Percentiles rank a stretch among this genome's conserved stretches.
Conservation (phyloP, 768 basidiomycete genomes). For the Boletus huronensis region DNA sequence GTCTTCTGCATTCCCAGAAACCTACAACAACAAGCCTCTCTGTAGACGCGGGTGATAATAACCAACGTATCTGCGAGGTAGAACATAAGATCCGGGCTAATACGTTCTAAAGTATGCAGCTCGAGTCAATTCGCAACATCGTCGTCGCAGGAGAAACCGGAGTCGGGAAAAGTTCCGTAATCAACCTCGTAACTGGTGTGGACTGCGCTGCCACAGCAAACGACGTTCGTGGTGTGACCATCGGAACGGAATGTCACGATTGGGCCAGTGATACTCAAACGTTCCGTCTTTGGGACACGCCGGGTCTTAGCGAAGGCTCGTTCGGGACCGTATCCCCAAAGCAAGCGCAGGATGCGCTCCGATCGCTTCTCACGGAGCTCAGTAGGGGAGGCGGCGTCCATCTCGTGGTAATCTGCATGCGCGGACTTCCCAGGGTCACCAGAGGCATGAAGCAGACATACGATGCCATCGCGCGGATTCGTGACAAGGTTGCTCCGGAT, state of each 20-base stretch:
- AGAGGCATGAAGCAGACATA: constrained; percentile 29
- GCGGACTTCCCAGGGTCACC: constrained; percentile 24
- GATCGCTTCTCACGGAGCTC: constrained; percentile 25
- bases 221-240: constrained; percentile 24
- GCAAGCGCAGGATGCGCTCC: constrained; percentile 24
- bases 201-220: constrained; percentile 22
- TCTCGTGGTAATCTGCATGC: constrained; percentile 27
- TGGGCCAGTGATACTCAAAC: constrained; percentile 13
- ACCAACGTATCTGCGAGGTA: constrained; percentile 6
- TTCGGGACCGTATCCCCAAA: constrained; percentile 22
- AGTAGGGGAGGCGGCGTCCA: constrained; percentile 19
- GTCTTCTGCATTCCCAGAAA: not conserved
- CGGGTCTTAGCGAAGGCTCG: constrained; percentile 30
- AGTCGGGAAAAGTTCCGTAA: constrained; percentile 30
- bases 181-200: constrained; percentile 27
- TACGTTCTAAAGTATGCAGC: constrained; percentile 1
- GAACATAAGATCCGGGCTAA: constrained; percentile 6
- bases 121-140: constrained; percentile 25
- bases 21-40: not conserved
- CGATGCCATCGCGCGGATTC: constrained; percentile 19
- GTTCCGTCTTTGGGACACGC: constrained; percentile 32
- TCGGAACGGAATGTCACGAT: constrained; percentile 17
- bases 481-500: constrained; percentile 15
- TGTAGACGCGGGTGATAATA: constrained; percentile 9
- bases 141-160: constrained; percentile 30